Percentiles rank a stretch among this genome's conserved stretches.
Conservation (phyloP, 148 eudicot species). For the Amaranthus cruentus region DNA sequence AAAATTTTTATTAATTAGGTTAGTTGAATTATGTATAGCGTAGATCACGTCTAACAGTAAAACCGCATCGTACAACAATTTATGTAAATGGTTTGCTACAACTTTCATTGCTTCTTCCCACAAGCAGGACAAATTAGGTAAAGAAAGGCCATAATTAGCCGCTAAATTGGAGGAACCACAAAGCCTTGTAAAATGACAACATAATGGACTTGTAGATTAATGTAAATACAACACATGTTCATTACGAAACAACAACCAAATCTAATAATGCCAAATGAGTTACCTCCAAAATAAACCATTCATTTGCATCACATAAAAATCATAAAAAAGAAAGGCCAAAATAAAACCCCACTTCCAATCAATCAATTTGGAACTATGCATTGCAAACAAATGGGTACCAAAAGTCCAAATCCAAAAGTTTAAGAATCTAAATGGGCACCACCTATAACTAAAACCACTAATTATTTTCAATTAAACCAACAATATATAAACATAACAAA, state of each 20-base stretch:
- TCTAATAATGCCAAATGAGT: slow-evolving; percentile 20
- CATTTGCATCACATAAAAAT: no score
- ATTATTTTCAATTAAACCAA: neutral
- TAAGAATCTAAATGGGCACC: neutral
- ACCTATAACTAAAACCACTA: neutral
- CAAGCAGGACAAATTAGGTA: neutral
- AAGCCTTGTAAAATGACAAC: neutral
- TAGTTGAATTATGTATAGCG: no score
- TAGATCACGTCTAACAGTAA: no score
- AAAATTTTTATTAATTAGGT: no score
- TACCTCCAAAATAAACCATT: neutral
- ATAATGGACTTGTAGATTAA: neutral
- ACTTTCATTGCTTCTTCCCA: neutral
- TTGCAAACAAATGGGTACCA: neutral
- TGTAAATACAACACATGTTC: neutral
- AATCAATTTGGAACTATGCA: neutral
- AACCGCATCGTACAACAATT: no score
- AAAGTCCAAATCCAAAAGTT: neutral
- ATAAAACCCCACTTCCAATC: neutral
- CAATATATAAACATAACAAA: neutral
- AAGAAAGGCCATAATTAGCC: neutral
- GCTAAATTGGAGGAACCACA: neutral
- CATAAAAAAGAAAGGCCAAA: neutral
- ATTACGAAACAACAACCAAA: slow-evolving; percentile 7
- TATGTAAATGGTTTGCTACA: no score